Evolutionary conservation across 257 asterid genomes (phyloP).

Genomic region (Solanum peruvianum): DNA sequence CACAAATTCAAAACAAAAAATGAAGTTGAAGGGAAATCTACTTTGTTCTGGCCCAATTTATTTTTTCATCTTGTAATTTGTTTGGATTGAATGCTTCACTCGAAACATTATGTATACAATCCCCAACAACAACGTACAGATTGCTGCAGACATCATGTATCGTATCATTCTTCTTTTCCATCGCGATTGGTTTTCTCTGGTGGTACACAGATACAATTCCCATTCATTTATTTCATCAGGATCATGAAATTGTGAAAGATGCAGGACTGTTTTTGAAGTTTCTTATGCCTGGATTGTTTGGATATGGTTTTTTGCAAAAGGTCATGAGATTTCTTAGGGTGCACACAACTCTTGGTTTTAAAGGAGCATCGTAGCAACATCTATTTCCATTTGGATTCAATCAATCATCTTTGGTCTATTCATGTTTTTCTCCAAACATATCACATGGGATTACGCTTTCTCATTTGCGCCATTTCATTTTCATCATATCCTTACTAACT

Average conservation of each 20-base stretch:
- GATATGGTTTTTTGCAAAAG: constrained; percentile 51
- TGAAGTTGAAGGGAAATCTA: background rate
- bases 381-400: constrained; percentile 54
- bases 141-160: constrained; percentile 57
- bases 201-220: constrained; percentile 39
- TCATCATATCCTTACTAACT: constrained; percentile 7
- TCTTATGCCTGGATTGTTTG: constrained; percentile 59
- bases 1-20: background rate
- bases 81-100: constrained; percentile 67
- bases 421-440: constrained; percentile 20
- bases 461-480: constrained; percentile 19
- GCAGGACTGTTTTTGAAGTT: constrained; percentile 52
- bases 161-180: constrained; percentile 23
- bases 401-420: constrained; percentile 25
- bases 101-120: constrained; percentile 75
- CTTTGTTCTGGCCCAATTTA: background rate
- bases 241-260: constrained; percentile 29
- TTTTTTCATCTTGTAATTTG: background rate
- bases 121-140: background rate
- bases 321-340: constrained; percentile 60
- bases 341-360: constrained; percentile 34
- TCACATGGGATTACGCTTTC: constrained; percentile 23
- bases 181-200: constrained; percentile 38
- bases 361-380: constrained; percentile 49
- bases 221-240: constrained; percentile 29